Base-by-base conservation (phyloP, 768 basidiomycete species). In the Trametes gibbosa region DNA sequence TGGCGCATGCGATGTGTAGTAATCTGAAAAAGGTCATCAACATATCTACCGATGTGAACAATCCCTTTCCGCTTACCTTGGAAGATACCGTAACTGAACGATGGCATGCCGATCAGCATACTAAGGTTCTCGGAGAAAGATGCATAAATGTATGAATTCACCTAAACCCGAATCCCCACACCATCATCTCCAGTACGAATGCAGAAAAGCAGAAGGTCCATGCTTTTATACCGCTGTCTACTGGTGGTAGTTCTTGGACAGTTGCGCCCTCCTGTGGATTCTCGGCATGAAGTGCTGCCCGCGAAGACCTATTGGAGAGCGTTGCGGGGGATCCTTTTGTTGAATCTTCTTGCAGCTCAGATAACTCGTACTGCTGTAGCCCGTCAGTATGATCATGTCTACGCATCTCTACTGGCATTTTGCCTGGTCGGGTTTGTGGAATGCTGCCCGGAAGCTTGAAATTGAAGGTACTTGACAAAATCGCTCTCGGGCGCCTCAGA, bases 81-180 rank as follows among this genome's bases (percentile, higher is more conserved):
- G 46, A 67, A 67, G 32, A 67, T 67, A 53, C 66, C 66, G 25
- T 63, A 67, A 58, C 66, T 67, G 41, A 7, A 29, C n/a, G 34
- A 13, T 1, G 14, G 14, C 21, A 35, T 50, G 13, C 2, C 17
- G 12, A 32, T 58, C 47, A 53, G 43, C 13, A 14, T 21, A 46
- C 5, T 7, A 27, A n/a, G n/a, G n/a, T n/a, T n/a, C n/a, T n/a
- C n/a, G n/a, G n/a, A n/a, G n/a, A n/a, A n/a, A n/a, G 2, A 41
- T 19, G 19, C 42, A 39, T 13, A 21, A 37, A 6, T 16, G 10
- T 1, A 12, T 14, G 14, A 17, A 53, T 61, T 2, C n/a, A 70
- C 66, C 65, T 65, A 45, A 63, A 70, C 16, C 50, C 55, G 21
- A 68, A 66, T 1, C 65, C 67, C 67, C 66, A 70, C 1, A 67